phyloP scores from a whole-genome alignment of 2,329 filamentous ascomycete species.

The Nemania diffusa region DNA sequence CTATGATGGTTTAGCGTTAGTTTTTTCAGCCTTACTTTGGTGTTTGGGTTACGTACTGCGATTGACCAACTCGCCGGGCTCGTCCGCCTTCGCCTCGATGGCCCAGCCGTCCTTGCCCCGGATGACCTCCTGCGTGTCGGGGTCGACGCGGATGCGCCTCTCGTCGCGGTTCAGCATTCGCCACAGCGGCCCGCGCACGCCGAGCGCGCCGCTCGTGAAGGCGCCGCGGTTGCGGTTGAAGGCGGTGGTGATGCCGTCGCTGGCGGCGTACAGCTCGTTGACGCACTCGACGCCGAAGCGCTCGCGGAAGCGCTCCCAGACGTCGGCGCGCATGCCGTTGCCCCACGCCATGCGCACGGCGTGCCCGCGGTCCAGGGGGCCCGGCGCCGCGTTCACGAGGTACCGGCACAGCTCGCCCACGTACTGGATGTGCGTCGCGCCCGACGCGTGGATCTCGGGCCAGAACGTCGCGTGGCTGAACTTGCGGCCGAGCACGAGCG shows the following conservation, averaged over 20 bases:
- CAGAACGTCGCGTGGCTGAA: slow-evolving; percentile 79
- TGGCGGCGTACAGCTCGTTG: slow-evolving; percentile 80
- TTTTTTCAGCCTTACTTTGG: background rate
- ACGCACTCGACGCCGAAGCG: slow-evolving; percentile 71
- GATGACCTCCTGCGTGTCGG: slow-evolving; percentile 72
- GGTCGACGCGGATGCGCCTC: slow-evolving; percentile 75
- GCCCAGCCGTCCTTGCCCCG: slow-evolving; percentile 75
- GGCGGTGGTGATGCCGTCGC: slow-evolving; percentile 73
- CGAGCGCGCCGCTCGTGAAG: slow-evolving; percentile 70
- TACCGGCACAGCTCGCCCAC: slow-evolving; percentile 83
- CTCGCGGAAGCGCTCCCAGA: slow-evolving; percentile 72
- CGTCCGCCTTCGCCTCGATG: slow-evolving; percentile 67
- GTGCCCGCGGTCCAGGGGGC: slow-evolving; percentile 68
- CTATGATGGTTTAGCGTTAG: slow-evolving; percentile 17
- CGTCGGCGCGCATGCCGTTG: slow-evolving; percentile 74
- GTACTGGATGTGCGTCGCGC: slow-evolving; percentile 76
- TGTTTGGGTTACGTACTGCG: slow-evolving; percentile 52
- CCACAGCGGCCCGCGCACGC: slow-evolving; percentile 73
- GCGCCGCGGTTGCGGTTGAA: slow-evolving; percentile 68
- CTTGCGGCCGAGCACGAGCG: slow-evolving; percentile 69
- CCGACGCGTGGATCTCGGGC: slow-evolving; percentile 72
- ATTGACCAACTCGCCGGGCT: slow-evolving; percentile 76
- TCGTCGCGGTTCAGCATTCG: slow-evolving; percentile 65
- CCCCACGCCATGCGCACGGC: slow-evolving; percentile 68
- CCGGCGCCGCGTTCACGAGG: slow-evolving; percentile 72